Base-by-base conservation (phyloP, 225 moss, liverwort and hornwort genomes). In the Pleurozium schreberi region DNA sequence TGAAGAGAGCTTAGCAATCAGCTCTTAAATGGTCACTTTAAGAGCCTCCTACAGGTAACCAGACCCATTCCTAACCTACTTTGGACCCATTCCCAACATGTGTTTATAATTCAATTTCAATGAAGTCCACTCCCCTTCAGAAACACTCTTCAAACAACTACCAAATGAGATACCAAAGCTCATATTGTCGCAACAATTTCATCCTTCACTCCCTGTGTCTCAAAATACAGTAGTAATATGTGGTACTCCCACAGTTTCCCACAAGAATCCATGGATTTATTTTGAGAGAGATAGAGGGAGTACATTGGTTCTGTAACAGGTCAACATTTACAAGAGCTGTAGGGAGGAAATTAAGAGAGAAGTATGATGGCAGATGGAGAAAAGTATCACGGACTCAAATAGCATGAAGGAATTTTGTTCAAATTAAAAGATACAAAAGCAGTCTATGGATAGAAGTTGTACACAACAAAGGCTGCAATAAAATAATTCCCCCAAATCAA, bases 401-500 rank as follows among this genome's bases (percentile, higher is more conserved):
- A 62, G 25, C 20, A 63, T 77, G 26, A 55, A 86, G 82, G 53
- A 50, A 55, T n/a, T 62, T 27, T 28, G 55, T 83, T 86, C 62
- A 63, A 69, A 69, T 68, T 61, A 55, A n/a, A n/a, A 67, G 75
- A 65, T 30, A 74, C 36, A 66, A 80, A 73, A 60, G 38, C 66
- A 80, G 66, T 59, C 49, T 31, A 63, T 42, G 79, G 83, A 64
- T 20, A n/a, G 73, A 82, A 88, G 85, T 55, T 81, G 76, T 85
- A 89, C 82, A 90, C 87, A 82, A 90, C 66, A 80, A 87, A 87
- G 81, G 85, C 85, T 85, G 87, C 85, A 85, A 88, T 90, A 59
- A 87, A 90, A 86, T 86, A 87, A 81, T 81, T 89, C 89, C 87
- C 89, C 89, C 83, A 91, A 90, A 90, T 89, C 80, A 81, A 80